Evolutionary conservation across 805 yeast genomes (phyloP).

Genomic region (Cyberlindnera maritima): DNA sequence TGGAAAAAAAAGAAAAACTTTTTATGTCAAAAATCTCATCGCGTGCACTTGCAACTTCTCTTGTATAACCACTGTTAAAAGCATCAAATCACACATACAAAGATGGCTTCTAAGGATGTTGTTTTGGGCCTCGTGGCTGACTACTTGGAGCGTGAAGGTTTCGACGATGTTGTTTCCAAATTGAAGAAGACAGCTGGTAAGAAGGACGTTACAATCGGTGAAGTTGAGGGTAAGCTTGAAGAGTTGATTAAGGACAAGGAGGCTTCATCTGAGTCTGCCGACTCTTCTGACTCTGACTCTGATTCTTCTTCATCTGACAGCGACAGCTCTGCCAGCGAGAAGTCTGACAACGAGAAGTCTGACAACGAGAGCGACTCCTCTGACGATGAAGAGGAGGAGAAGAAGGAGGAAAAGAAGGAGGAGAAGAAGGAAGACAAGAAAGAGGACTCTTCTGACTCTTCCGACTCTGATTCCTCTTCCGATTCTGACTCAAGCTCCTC

Average conservation of each 20-base stretch:
- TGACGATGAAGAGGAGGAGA: too few species aligned
- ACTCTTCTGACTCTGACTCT: conserved; percentile 12
- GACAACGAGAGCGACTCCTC: not conserved
- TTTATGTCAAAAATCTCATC: conserved; percentile 11
- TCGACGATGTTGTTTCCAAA: conserved; percentile 15
- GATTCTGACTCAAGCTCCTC: conserved; percentile 1
- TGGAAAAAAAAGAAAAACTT: conserved; percentile 6
- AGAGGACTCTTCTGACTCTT: conserved; percentile 1
- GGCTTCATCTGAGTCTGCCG: conserved; percentile 13
- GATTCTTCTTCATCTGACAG: conserved; percentile 4
- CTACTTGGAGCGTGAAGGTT: conserved; percentile 24
- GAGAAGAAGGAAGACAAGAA: not conserved
- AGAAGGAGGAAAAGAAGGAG: too few species aligned
- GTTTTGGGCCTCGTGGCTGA: conserved; percentile 22
- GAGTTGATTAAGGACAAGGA: conserved; percentile 10
- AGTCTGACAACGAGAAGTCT: not conserved
- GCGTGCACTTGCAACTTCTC: too few species aligned
- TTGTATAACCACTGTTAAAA: too few species aligned
- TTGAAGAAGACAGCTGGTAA: conserved; percentile 21
- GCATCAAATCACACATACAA: not conserved
- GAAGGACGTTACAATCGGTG: conserved; percentile 15
- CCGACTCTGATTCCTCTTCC: not conserved
- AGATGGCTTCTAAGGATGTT: conserved; percentile 24
- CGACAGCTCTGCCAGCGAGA: too few species aligned
- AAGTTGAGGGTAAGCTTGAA: conserved; percentile 16